Conservation (phyloP, 495 filamentous ascomycete genomes). For the Aspergillus baeticus region DNA sequence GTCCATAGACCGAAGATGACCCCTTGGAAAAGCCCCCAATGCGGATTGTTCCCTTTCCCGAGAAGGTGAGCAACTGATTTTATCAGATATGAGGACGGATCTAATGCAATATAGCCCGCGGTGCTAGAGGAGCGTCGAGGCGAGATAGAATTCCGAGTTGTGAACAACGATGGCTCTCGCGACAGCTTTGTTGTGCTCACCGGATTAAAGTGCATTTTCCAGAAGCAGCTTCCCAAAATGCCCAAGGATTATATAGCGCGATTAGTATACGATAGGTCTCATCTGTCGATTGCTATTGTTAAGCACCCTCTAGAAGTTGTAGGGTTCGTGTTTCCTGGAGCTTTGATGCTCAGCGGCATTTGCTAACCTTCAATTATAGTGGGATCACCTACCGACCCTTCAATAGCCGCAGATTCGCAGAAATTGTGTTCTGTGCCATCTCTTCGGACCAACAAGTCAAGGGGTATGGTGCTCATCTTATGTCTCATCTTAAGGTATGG, state of each 20-base stretch:
- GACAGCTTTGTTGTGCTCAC: slow-evolving; percentile 94
- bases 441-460: slow-evolving; percentile 98
- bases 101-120: slow-evolving; percentile 58
- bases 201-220: slow-evolving; percentile 95
- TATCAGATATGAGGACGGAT: background rate
- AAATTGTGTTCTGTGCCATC: slow-evolving; percentile 98
- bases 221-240: slow-evolving; percentile 99
- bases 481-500: slow-evolving; percentile 85
- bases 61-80: slow-evolving; percentile 57
- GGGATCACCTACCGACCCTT: slow-evolving; percentile 98
- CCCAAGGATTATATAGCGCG: slow-evolving; percentile 98
- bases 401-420: slow-evolving; percentile 87
- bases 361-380: slow-evolving; percentile 40
- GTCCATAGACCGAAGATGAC: slow-evolving; percentile 32
- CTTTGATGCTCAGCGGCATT: background rate
- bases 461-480: slow-evolving; percentile 95
- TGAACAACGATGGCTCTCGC: slow-evolving; percentile 89
- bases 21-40: slow-evolving; percentile 36
- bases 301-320: slow-evolving; percentile 95
- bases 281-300: slow-evolving; percentile 94
- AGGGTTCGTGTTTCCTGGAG: slow-evolving; percentile 46
- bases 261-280: slow-evolving; percentile 94
- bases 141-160: slow-evolving; percentile 95
- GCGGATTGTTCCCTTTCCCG: slow-evolving; percentile 73
- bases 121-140: slow-evolving; percentile 92